phyloP scores from a whole-genome alignment of 805 yeast genomes.

The Middelhovenomyces tepae region DNA sequence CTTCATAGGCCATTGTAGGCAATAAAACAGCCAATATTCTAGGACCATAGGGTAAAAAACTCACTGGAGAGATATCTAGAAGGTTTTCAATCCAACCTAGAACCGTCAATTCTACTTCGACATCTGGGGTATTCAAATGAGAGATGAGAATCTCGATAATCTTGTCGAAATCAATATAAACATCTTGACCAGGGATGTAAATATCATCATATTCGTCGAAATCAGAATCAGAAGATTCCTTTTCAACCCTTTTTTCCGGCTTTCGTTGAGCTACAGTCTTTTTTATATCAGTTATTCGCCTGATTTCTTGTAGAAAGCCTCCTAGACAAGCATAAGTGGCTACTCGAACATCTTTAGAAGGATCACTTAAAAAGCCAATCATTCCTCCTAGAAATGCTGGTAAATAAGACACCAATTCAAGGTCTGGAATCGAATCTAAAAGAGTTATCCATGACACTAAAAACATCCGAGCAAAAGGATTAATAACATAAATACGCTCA shows the following conservation, averaged over 20 bases:
- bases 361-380: slow-evolving; percentile 67
- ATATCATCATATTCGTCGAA: slow-evolving; percentile 40
- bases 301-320: slow-evolving; percentile 69
- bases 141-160: slow-evolving; percentile 76
- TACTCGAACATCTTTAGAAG: slow-evolving; percentile 78
- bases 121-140: slow-evolving; percentile 64
- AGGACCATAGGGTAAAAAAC: slow-evolving; percentile 66
- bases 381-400: slow-evolving; percentile 87
- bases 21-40: slow-evolving; percentile 63
- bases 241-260: slow-evolving; percentile 10
- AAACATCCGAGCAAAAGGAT: slow-evolving; percentile 87
- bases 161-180: slow-evolving; percentile 67
- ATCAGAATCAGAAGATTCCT: slow-evolving; percentile 9
- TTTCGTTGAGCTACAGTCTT: slow-evolving; percentile 24
- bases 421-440: slow-evolving; percentile 86
- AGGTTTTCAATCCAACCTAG: slow-evolving; percentile 75
- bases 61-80: slow-evolving; percentile 62
- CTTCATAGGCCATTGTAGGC: slow-evolving; percentile 48
- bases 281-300: slow-evolving; percentile 63
- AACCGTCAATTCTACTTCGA: slow-evolving; percentile 69
- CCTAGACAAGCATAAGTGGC: slow-evolving; percentile 75
- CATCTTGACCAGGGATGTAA: slow-evolving; percentile 72
- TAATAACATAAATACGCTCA: slow-evolving; percentile 85
- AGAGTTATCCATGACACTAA: slow-evolving; percentile 89
- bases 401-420: slow-evolving; percentile 75